Percentiles rank a stretch among this genome's conserved stretches.
Conservation (phyloP, 768 basidiomycete genomes). For the Sporobolomyces roseus region DNA sequence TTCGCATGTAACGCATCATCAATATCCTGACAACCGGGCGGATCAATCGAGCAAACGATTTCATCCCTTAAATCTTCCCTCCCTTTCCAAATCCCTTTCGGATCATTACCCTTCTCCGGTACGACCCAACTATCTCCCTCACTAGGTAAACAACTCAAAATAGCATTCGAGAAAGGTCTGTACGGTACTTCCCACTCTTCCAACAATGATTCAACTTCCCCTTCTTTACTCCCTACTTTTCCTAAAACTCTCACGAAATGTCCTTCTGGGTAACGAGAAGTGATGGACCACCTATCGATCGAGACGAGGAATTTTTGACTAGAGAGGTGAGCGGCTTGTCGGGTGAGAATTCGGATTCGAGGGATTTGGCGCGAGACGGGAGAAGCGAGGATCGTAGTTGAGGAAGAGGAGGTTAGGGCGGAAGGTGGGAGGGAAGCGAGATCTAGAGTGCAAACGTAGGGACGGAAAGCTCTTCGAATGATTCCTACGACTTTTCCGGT, state of each 20-base stretch:
- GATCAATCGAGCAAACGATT: slow-evolving; percentile 93
- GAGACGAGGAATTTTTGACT: slow-evolving; percentile 94
- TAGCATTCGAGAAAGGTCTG: slow-evolving; percentile 91
- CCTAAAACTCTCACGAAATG: slow-evolving; percentile 93
- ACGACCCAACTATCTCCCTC: slow-evolving; percentile 93
- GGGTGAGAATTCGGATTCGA: slow-evolving; percentile 86
- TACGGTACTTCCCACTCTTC: slow-evolving; percentile 95
- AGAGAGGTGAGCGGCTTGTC: slow-evolving; percentile 82
- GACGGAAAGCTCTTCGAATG: slow-evolving; percentile 92
- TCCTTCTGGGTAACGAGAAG: slow-evolving; percentile 88
- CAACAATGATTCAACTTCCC: slow-evolving; percentile 87
- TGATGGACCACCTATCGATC: slow-evolving; percentile 84
- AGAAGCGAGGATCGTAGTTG: slow-evolving; percentile 78
- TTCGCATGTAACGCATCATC: slow-evolving; percentile 95
- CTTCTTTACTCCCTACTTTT: slow-evolving; percentile 86
- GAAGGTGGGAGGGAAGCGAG: slow-evolving; percentile 76
- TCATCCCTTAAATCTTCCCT: slow-evolving; percentile 81
- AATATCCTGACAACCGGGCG: slow-evolving; percentile 95
- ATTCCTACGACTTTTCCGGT: slow-evolving; percentile 88
- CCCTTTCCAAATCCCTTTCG: slow-evolving; percentile 63
- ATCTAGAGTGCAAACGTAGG: slow-evolving; percentile 93
- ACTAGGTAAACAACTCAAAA: slow-evolving; percentile 78
- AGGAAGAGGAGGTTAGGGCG: slow-evolving; percentile 68
- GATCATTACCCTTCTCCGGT: slow-evolving; percentile 62
- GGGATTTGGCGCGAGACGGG: slow-evolving; percentile 88